phyloP scores from a whole-genome alignment of 345 rosid species.

The Cardamine occulta region DNA sequence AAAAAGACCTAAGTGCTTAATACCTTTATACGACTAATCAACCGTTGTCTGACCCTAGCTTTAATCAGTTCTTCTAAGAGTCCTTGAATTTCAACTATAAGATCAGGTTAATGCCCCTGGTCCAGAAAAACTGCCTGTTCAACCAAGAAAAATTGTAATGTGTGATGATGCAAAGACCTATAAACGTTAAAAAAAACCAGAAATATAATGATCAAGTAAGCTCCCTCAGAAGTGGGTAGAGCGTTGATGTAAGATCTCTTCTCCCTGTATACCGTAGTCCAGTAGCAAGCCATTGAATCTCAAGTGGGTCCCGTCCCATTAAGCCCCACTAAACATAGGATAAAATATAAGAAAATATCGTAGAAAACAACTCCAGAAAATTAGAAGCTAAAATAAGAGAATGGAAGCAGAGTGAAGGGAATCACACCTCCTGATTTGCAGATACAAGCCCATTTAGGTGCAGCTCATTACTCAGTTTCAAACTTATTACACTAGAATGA shows the following conservation, averaged over 20 bases:
- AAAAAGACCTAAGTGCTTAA: slow-evolving; percentile 11
- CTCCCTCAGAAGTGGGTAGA: slow-evolving; percentile 78
- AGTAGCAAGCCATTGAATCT: slow-evolving; percentile 87
- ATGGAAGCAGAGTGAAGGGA: too few species aligned
- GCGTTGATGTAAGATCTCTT: slow-evolving; percentile 75
- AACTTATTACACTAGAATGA: slow-evolving; percentile 33
- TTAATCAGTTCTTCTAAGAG: slow-evolving; percentile 73
- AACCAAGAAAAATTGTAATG: slow-evolving; percentile 21
- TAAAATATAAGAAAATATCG: too few species aligned
- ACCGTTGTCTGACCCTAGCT: slow-evolving; percentile 75
- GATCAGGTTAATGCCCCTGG: slow-evolving; percentile 76
- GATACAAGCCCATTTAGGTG: slow-evolving; percentile 97
- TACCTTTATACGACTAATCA: slow-evolving; percentile 84
- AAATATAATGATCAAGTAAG: slow-evolving; percentile 24
- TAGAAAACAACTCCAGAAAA: too few species aligned
- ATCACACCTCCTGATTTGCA: too few species aligned
- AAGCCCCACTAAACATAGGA: too few species aligned
- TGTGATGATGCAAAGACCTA: slow-evolving; percentile 16
- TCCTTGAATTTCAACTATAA: slow-evolving; percentile 74
- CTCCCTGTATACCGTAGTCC: slow-evolving; percentile 98
- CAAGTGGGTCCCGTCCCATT: slow-evolving; percentile 82
- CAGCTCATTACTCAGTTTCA: slow-evolving; percentile 88
- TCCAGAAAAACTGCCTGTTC: slow-evolving; percentile 89
- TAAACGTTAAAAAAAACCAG: background rate
- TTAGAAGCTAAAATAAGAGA: too few species aligned